A percentile compares a stretch with the other conserved stretches of the same genome.
Evolutionary conservation across 106 monocot genomes (phyloP).

Genomic region (Dendrobium chrysotoxum): DNA sequence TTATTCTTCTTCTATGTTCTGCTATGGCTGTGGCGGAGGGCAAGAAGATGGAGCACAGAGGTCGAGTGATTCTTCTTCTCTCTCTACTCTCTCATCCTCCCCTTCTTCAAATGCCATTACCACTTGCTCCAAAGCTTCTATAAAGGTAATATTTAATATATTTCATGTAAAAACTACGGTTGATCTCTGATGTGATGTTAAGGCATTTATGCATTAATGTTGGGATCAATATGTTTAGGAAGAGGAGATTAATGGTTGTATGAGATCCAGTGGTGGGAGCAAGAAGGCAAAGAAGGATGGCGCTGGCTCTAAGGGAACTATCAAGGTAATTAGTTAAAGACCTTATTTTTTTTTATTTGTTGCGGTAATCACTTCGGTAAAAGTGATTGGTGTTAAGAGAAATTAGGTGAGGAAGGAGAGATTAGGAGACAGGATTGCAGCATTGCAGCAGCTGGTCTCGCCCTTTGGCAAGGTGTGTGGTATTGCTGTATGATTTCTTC

Average conservation of each 20-base stretch:
- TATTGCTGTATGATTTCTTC: not conserved
- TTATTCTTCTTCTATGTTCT: not conserved
- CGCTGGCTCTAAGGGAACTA: not conserved
- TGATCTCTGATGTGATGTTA: not conserved
- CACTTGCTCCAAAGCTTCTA: not conserved
- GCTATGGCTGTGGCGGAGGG: not conserved
- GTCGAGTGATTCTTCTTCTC: not conserved
- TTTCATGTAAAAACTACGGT: no score
- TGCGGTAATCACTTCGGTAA: not conserved
- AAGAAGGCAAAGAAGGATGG: constrained; percentile 7
- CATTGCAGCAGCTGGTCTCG: constrained; percentile 31
- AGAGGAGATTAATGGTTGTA: constrained; percentile 3
- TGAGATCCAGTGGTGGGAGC: not conserved
- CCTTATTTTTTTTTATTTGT: no score
- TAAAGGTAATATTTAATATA: not conserved
- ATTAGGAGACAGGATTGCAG: constrained; percentile 20
- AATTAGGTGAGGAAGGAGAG: constrained; percentile 28
- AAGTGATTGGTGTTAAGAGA: not conserved
- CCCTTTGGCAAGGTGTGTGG: constrained; percentile 22
- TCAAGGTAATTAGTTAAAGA: constrained; percentile 4
- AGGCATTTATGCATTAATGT: not conserved
- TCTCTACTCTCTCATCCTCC: not conserved
- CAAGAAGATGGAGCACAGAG: not conserved
- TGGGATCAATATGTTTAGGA: not conserved
- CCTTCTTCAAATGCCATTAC: not conserved